Conservation (phyloP, 768 basidiomycete genomes). For the Hypholoma fasciculare region DNA sequence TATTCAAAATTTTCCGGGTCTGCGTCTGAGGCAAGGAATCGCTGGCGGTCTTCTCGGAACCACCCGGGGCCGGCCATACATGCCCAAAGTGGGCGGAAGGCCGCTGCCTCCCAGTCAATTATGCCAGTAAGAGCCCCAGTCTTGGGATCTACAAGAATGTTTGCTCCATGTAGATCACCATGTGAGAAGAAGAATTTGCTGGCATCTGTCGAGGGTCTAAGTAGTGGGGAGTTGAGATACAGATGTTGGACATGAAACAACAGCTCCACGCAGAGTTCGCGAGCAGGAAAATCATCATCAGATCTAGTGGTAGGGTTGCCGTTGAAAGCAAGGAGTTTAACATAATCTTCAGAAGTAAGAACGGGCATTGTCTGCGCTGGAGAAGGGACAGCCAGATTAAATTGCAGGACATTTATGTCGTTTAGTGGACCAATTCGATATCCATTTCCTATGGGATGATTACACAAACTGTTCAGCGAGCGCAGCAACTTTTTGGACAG, state of each 20-base stretch:
- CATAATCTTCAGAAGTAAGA: slow-evolving; percentile 11
- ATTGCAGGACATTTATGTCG: slow-evolving; percentile 8
- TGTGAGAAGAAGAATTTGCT: slow-evolving; percentile 9
- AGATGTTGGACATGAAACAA: slow-evolving; percentile 7
- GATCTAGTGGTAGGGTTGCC: slow-evolving; percentile 12
- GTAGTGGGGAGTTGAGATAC: slow-evolving; percentile 7
- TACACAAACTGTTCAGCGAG: slow-evolving; percentile 1
- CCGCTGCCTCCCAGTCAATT: slow-evolving; percentile 17
- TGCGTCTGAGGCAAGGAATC: slow-evolving; percentile 8
- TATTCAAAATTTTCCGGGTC: slow-evolving; percentile 11
- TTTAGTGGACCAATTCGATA: slow-evolving; percentile 10
- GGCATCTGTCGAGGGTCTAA: slow-evolving; percentile 6
- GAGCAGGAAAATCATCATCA: slow-evolving; percentile 3
- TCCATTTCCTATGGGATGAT: slow-evolving; percentile 1
- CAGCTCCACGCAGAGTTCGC: slow-evolving; percentile 10
- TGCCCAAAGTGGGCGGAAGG: slow-evolving; percentile 13
- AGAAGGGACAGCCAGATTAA: slow-evolving; percentile 1
- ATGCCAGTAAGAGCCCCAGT: slow-evolving; percentile 15
- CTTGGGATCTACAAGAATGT: slow-evolving; percentile 18
- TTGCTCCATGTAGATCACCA: slow-evolving; percentile 15
- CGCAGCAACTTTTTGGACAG: slow-evolving; percentile 1
- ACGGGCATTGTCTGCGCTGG: slow-evolving; percentile 10
- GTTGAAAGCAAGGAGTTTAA: slow-evolving; percentile 10
- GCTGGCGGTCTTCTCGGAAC: slow-evolving; percentile 12
- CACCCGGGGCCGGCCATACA: slow-evolving; percentile 9